phyloP scores from a whole-genome alignment of 768 basidiomycete genomes.

The Pleurotus platypus region DNA sequence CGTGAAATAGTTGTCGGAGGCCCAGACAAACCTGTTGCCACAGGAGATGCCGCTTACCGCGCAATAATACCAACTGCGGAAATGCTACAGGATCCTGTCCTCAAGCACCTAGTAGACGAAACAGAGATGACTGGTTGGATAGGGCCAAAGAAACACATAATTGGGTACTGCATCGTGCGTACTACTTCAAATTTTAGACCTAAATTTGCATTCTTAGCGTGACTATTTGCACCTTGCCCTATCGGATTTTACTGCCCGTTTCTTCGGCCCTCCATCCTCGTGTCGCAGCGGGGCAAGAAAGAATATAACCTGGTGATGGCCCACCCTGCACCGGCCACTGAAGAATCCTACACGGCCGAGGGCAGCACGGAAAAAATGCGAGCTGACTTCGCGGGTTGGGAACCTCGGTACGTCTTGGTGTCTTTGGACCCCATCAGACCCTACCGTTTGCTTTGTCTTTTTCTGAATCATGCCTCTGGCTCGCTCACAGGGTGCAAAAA shows the following conservation, averaged over 20 bases:
- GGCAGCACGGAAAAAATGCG: conserved; percentile 44
- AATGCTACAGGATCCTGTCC: conserved; percentile 48
- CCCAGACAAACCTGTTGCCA: conserved; percentile 40
- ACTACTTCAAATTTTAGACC: not conserved
- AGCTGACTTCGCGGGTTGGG: conserved; percentile 43
- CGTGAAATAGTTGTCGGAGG: conserved; percentile 48
- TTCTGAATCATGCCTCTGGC: not conserved
- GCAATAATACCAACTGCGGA: conserved; percentile 42
- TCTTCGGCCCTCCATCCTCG: not conserved
- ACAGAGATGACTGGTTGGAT: conserved; percentile 58
- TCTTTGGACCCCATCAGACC: not conserved
- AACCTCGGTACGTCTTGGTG: conserved; percentile 33
- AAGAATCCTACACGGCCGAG: conserved; percentile 42
- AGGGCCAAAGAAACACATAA: conserved; percentile 40
- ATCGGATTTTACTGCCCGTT: not conserved
- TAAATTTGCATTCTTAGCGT: not conserved
- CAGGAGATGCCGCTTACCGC: conserved; percentile 64
- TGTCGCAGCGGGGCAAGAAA: conserved; percentile 27
- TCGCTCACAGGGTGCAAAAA: conserved; percentile 34
- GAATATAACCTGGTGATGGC: conserved; percentile 44
- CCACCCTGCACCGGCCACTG: conserved; percentile 34
- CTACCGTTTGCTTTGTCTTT: not conserved
- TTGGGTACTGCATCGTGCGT: conserved; percentile 34
- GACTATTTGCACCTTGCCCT: not conserved
- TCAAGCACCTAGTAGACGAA: conserved; percentile 45